phyloP scores from a whole-genome alignment of 192 early-diverging fungal genomes.

The Gaertneriomyces sp. region DNA sequence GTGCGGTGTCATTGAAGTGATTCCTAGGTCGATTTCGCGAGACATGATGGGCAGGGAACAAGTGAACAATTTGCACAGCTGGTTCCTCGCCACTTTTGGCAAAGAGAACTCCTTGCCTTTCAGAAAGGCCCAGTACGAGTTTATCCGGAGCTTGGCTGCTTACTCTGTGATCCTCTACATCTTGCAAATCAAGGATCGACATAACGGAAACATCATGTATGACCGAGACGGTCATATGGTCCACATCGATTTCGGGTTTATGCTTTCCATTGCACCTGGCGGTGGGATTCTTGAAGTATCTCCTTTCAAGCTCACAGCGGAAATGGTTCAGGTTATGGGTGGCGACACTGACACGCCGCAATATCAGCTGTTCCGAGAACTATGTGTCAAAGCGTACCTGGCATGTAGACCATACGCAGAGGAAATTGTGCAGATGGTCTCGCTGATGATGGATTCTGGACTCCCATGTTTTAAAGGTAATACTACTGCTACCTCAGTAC shows the following conservation, averaged over 20 bases:
- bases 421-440: constrained; percentile 82
- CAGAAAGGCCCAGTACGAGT: constrained; percentile 86
- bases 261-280: constrained; percentile 97
- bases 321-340: constrained; percentile 97
- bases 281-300: constrained; percentile 93
- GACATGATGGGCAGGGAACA: constrained; percentile 98
- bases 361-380: constrained; percentile 85
- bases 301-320: constrained; percentile 96
- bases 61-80: constrained; percentile 90
- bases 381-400: constrained; percentile 87
- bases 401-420: constrained; percentile 89
- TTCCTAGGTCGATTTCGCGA: constrained; percentile 93
- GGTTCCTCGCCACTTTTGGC: constrained; percentile 90
- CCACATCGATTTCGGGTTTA: constrained; percentile 99
- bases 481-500: constrained; percentile 1
- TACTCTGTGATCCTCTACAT: constrained; percentile 94
- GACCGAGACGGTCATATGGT: constrained; percentile 94
- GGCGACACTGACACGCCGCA: constrained; percentile 73
- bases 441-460: constrained; percentile 91
- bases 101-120: constrained; percentile 83
- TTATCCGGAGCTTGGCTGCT: constrained; percentile 91
- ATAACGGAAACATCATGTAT: constrained; percentile 99
- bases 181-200: constrained; percentile 97
- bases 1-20: constrained; percentile 98
- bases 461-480: constrained; percentile 93